These are phyloP conservation scores for Kalmusia sp. DNA, from an alignment of 2,329 filamentous ascomycete species.

Conservation along the genomic window DNA sequence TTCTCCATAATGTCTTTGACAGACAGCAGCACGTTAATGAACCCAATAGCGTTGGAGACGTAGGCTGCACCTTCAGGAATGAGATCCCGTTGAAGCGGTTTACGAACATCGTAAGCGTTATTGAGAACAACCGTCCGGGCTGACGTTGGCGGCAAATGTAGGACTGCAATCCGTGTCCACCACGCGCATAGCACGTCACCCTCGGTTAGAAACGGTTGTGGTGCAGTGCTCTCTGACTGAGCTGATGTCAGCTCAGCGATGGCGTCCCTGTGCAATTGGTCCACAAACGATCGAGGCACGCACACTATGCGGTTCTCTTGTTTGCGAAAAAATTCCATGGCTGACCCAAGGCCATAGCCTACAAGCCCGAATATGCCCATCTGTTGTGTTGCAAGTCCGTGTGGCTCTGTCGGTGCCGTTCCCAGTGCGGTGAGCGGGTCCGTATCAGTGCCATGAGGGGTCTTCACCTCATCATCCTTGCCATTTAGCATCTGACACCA, in stretches of 20 bases:
- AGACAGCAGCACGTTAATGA: conserved; percentile 5
- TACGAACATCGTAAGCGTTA: conserved; percentile 5
- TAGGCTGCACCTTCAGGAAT: conserved; percentile 1
- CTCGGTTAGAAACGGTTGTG: conserved; percentile 1
- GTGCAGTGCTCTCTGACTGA: background rate
- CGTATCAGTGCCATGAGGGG: conserved; percentile 26
- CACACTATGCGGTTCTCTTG: conserved; percentile 11
- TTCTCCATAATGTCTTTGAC: conserved; percentile 1
- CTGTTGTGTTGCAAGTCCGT: background rate
- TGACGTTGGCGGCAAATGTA: background rate
- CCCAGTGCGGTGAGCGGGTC: conserved; percentile 28
- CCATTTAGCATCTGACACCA: conserved; percentile 33
- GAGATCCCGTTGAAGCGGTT: conserved; percentile 4
- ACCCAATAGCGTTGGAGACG: conserved; percentile 8
- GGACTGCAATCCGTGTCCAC: conserved; percentile 6
- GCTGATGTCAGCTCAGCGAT: conserved; percentile 11
- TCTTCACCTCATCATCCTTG: conserved; percentile 23
- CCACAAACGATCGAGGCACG: conserved; percentile 16
- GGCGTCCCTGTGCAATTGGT: conserved; percentile 12
- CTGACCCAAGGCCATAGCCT: background rate
- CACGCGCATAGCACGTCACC: conserved; percentile 8
- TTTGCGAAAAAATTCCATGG: background rate
- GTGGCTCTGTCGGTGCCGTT: background rate
- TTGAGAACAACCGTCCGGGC: conserved; percentile 4
- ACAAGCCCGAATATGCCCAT: conserved; percentile 5